Percentiles rank a stretch among this genome's conserved stretches.
phyloP scores from a whole-genome alignment of 768 basidiomycete species.

The Arthromyces matolae region DNA sequence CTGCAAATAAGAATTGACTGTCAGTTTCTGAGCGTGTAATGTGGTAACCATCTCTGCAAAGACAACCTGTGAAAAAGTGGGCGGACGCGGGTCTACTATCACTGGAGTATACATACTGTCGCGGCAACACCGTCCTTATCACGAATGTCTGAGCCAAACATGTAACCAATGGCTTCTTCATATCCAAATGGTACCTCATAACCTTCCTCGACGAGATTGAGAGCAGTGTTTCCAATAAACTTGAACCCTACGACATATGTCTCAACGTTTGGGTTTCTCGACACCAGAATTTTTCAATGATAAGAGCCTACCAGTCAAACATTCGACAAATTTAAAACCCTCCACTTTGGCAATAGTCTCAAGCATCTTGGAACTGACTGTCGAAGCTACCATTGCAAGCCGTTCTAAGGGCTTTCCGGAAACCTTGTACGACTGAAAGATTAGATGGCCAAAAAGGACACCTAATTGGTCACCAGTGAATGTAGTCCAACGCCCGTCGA shows the following conservation, averaged over 20 bases:
- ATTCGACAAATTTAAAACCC: conserved; percentile 83
- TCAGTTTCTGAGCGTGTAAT: conserved; percentile 49
- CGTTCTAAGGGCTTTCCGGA: conserved; percentile 47
- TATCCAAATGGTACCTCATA: conserved; percentile 80
- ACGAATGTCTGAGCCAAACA: conserved; percentile 75
- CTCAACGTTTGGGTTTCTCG: neutral
- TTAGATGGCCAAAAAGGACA: conserved; percentile 39
- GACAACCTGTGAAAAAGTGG: conserved; percentile 42
- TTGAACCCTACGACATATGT: conserved; percentile 63
- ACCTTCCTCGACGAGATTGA: conserved; percentile 59
- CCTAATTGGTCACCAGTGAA: conserved; percentile 91
- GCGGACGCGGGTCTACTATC: no score
- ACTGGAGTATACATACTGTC: conserved; percentile 58
- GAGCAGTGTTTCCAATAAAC: conserved; percentile 81
- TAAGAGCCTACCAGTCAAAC: conserved; percentile 63
- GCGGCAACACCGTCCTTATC: conserved; percentile 91
- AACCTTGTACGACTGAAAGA: conserved; percentile 39
- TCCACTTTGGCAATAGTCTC: conserved; percentile 70
- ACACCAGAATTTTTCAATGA: neutral
- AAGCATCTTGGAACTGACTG: conserved; percentile 90
- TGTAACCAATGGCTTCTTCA: conserved; percentile 91
- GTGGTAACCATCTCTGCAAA: conserved; percentile 66
- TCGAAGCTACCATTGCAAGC: conserved; percentile 83
- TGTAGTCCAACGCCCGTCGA: conserved; percentile 55
- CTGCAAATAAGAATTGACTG: conserved; percentile 54